Evolutionary conservation across 176 grass and related monocot species (phyloP).

Genomic region (Eragrostis curvula): DNA sequence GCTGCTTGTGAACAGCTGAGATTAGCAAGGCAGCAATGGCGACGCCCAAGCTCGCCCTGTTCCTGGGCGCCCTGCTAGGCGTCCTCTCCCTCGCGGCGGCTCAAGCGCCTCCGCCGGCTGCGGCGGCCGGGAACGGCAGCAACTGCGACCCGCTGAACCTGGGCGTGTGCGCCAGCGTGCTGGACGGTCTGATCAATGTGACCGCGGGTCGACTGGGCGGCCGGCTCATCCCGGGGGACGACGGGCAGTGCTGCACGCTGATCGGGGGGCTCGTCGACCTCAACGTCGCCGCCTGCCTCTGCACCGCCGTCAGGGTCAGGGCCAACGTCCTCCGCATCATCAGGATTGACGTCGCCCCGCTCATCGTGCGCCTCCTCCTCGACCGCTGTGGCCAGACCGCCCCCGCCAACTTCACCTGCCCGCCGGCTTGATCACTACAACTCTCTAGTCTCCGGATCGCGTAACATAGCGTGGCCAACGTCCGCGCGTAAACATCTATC

Average conservation of each 20-base stretch:
- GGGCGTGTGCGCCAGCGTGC: background rate
- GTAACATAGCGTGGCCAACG: no score
- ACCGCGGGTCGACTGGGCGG: background rate
- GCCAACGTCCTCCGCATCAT: constrained; percentile 15
- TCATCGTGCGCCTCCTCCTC: background rate
- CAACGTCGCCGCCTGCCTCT: constrained; percentile 5
- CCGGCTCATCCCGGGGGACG: background rate
- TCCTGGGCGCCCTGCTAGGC: no score
- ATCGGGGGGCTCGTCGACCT: background rate
- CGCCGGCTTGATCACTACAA: no score
- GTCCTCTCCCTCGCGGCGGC: no score
- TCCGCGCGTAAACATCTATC: no score
- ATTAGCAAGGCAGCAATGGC: no score
- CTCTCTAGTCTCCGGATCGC: no score
- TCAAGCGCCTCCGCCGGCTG: no score
- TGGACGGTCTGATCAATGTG: background rate
- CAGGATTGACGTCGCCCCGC: background rate
- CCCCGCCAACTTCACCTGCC: background rate
- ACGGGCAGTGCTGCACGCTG: background rate
- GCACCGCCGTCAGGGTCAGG: constrained; percentile 32
- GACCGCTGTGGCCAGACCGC: background rate
- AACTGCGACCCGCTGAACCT: background rate
- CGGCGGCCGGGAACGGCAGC: no score
- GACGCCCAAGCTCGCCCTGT: no score
- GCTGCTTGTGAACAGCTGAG: no score